Base-by-base conservation (phyloP, 345 rosid genomes). In the Limnanthes douglasii region DNA sequence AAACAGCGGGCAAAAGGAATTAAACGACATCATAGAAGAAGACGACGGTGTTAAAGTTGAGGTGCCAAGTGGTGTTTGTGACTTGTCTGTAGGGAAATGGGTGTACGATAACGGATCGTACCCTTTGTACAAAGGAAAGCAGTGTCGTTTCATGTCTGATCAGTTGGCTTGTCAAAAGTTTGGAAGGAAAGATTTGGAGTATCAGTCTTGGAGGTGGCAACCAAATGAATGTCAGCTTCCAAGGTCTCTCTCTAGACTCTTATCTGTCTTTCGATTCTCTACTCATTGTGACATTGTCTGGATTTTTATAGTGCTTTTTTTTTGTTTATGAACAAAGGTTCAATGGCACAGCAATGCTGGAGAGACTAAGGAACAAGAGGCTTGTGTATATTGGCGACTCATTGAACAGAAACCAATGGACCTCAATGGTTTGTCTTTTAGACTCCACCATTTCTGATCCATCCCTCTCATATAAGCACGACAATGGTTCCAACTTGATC, bases 321-420 rank as follows among this genome's bases (percentile, higher is more conserved):
- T 32, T 48, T 21, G 48, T 50, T 50, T 26, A 50, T 46, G 29
- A n/a, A 41, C 42, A 50, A 49, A 86, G 94, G 76, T 86, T 81
- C 64, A 78, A 72, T 46, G 78, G 76, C 54, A 75, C 80, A 43
- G 60, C 65, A 46, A 13, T 90, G 65, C 48, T 85, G 62, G 82
- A 75, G 56, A 73, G 50, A 56, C 61, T 90, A 43, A 90, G 78
- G 69, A 75, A 80, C 54, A 90, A 80, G 68, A 73, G 98, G 62
- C 75, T 85, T 25, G 74, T 80, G 53, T 85, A 65, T 44, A 96
- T 80, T 5, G 96, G 93, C 22, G 99, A 90, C 44, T 90, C 99
- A 3, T 50, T 90, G 57, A 80, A 90, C 38, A 63, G 94, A 57
- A 75, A 73, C 48, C 96, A 90, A 14, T 85, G 99, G 99, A 73